Base-by-base conservation (phyloP, 495 filamentous ascomycete species). In the Penicillium cosmopolitanum region DNA sequence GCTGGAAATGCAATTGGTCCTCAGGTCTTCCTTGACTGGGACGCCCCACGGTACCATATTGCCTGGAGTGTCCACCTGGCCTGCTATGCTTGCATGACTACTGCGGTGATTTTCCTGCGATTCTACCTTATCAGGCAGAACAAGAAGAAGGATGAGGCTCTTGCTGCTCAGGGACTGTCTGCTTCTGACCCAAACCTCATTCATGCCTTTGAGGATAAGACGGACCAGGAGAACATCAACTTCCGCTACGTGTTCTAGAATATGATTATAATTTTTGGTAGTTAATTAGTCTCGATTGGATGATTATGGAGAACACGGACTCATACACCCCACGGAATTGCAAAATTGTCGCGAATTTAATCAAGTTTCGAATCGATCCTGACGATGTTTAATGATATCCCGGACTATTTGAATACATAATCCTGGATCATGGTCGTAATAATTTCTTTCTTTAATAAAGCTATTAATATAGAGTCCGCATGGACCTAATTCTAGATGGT, bases 1-100 rank as follows among this genome's bases (percentile, higher is more conserved):
- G 69, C 71, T 15, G 76, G 77, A 3, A 80, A 80, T 46, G 75
- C 75, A 9, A 75, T 78, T 35, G 76, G 75, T 67, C 87, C 87
- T 4, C 77, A 80, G 52, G 75, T 77, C 2, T 80, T 80, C 65
- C 65, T 77, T 4, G 64, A 69, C 23, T 56, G 48, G 40, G 77
- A 80, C 55, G 66, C 69, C 0, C 77, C 77, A 0, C 62, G 68
- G 0, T 80, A 78, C 50, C 72, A 76, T 51, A 77, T 71, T 34
- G 77, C 77, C 16, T 77, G 75, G 55, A 76, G 75, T 53, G 75
- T 77, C 1, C 75, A 78, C 44, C 58, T 80, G 0, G 77, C 71
- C 2, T 79, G 76, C 56, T 80, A 77, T 38, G 58, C 70, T 1
- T 73, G 72, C 50, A 70, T 76, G 70, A 71, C 70, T 21, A 18